These are phyloP conservation scores for Penicillium mononematosum DNA, from an alignment of 495 filamentous ascomycete genomes.

Conservation along the genomic window DNA sequence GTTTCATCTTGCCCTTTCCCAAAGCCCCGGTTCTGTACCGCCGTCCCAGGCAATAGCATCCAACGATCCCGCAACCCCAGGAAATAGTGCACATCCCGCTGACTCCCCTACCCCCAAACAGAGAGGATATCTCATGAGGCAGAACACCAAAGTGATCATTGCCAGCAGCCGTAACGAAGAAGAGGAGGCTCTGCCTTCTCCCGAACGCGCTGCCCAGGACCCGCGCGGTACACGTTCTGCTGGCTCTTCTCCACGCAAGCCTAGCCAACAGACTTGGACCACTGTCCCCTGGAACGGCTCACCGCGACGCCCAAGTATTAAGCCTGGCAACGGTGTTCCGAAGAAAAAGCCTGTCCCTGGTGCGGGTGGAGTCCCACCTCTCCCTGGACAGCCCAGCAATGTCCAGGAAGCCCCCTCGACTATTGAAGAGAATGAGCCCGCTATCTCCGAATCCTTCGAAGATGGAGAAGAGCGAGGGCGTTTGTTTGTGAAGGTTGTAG, in stretches of 20 bases:
- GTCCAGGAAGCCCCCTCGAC: conserved; percentile 58
- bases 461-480: conserved; percentile 88
- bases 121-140: conserved; percentile 98
- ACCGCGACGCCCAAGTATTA: conserved; percentile 64
- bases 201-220: conserved; percentile 54
- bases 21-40: conserved; percentile 14
- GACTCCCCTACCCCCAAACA: conserved; percentile 60
- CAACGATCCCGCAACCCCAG: conserved; percentile 5
- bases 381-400: conserved; percentile 87
- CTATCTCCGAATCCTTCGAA: conserved; percentile 55
- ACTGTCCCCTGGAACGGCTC: conserved; percentile 94
- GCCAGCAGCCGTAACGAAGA: conserved; percentile 67
- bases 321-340: conserved; percentile 56
- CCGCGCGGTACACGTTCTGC: conserved; percentile 59
- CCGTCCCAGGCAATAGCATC: conserved; percentile 15
- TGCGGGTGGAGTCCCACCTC: conserved; percentile 61
- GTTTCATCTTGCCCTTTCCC: conserved; percentile 54
- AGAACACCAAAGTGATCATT: conserved; percentile 95
- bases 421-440: conserved; percentile 59
- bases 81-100: conserved; percentile 42
- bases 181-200: conserved; percentile 38
- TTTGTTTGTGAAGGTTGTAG: conserved; percentile 95
- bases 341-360: conserved; percentile 63
- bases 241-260: conserved; percentile 70
- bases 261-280: conserved; percentile 83